Evolutionary conservation across 2,329 filamentous ascomycete genomes (phyloP).

Genomic region (Pyricularia grisea): DNA sequence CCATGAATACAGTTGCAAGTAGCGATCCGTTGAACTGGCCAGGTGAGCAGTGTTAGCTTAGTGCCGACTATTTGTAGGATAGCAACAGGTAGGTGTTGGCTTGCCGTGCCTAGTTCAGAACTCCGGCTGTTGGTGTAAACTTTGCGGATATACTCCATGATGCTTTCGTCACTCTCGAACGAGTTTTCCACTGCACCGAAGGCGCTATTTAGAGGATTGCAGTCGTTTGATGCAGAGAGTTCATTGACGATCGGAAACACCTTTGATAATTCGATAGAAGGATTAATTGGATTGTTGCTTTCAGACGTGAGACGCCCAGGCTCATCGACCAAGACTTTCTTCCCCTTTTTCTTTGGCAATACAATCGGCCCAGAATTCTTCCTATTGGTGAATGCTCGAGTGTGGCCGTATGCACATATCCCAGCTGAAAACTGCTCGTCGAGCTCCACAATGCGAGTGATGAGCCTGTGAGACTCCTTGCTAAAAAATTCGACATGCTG

Average conservation of each 20-base stretch:
- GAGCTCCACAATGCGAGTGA: slow-evolving; percentile 26
- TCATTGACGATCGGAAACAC: neutral
- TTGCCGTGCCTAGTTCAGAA: slow-evolving; percentile 44
- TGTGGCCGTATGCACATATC: slow-evolving; percentile 20
- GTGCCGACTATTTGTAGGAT: neutral
- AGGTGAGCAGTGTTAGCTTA: slow-evolving; percentile 16
- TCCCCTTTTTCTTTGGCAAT: neutral
- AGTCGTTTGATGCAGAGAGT: neutral
- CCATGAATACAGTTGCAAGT: slow-evolving; percentile 34
- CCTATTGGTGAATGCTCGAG: slow-evolving; percentile 22
- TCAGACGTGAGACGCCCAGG: neutral
- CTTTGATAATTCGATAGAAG: neutral
- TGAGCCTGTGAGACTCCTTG: slow-evolving; percentile 19
- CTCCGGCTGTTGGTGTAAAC: slow-evolving; percentile 36
- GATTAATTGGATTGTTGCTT: neutral
- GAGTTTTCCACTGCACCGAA: neutral
- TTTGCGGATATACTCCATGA: slow-evolving; percentile 33
- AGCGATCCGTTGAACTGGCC: slow-evolving; percentile 24
- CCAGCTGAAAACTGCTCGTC: slow-evolving; percentile 24
- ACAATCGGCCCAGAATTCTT: neutral
- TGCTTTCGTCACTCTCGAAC: slow-evolving; percentile 12
- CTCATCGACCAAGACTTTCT: neutral
- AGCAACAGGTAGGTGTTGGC: slow-evolving; percentile 1
- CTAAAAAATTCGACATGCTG: too few relatives aligned
- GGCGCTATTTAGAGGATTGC: neutral